These are phyloP conservation scores for Wolfiporia cocos DNA, from an alignment of 1,284 basidiomycete species.

Conservation along the genomic window DNA sequence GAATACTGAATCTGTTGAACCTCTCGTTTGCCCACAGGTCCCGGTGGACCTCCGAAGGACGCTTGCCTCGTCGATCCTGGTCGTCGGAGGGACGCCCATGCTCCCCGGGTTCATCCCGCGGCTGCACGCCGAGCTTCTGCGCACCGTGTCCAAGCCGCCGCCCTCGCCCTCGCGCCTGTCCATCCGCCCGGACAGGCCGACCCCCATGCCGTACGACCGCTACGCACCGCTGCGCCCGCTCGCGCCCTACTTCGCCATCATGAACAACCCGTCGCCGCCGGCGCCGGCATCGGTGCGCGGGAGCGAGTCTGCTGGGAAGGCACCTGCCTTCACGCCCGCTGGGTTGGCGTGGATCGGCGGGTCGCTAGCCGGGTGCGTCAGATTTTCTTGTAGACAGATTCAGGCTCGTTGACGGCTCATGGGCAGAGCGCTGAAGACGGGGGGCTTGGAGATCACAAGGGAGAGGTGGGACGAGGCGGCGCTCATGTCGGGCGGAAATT, in stretches of 20 bases:
- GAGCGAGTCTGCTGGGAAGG: constrained; percentile 63
- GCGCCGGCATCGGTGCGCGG: constrained; percentile 25
- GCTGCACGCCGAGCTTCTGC: constrained; percentile 69
- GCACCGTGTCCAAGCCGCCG: constrained; percentile 45
- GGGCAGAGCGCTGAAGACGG: constrained; percentile 70
- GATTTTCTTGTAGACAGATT: constrained; percentile 1
- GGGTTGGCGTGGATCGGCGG: constrained; percentile 90
- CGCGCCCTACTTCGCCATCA: constrained; percentile 64
- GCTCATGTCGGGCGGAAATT: constrained; percentile 30
- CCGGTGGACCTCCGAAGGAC: constrained; percentile 85
- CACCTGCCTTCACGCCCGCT: constrained; percentile 79
- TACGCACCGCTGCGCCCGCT: constrained; percentile 70
- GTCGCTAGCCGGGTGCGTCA: constrained; percentile 79
- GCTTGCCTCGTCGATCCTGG: constrained; percentile 76
- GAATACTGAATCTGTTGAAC: neutral
- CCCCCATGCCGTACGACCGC: constrained; percentile 56
- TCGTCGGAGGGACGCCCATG: constrained; percentile 87
- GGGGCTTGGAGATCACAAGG: constrained; percentile 72
- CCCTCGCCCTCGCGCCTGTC: constrained; percentile 25
- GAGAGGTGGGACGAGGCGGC: constrained; percentile 83
- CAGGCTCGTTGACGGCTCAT: neutral
- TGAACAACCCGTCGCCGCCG: constrained; percentile 74
- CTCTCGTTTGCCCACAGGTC: constrained; percentile 41
- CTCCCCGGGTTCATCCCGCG: constrained; percentile 89
- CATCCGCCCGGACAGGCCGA: constrained; percentile 32